Base-by-base conservation (phyloP, 1,284 basidiomycete species). In the Ustanciosporium gigantosporum region DNA sequence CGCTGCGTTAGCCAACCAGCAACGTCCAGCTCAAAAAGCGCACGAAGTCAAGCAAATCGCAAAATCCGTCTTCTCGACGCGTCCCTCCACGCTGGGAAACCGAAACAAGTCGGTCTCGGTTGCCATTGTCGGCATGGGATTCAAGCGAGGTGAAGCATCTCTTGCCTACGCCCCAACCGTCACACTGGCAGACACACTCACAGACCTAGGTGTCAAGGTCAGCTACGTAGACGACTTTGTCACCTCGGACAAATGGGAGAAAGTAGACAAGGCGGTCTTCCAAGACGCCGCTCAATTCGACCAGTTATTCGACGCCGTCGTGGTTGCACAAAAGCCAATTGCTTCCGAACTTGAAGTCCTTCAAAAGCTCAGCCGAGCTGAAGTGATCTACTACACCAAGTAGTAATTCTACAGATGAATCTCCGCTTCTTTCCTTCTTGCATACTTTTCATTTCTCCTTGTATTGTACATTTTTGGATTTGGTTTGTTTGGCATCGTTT, bases 91-190 rank as follows among this genome's bases (percentile, higher is more conserved):
- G 1, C 24, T 23, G 16, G 14, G 4, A 9, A 14, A 16, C 20
- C 7, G 7, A 14, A 35, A 19, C 5, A 37, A 16, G 2, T 44
- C 40, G 17, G 9, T 35, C 1, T 25, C 31, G 16, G 45, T 58
- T 0, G 47, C 48, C 3, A 45, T 58, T 20, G 40, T 58, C 0
- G 55, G 55, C 4, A 51, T 58, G 55, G 55, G 55, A 3, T 58
- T 58, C 48, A 58, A 58, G 36, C 40, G 48, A 11, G 55, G 55
- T 17, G 55, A 58, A 29, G 47, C 55, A 9, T 35, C 29, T 11
- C 45, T 58, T 2, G 47, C 55, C 5, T 52, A 58, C 34, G 47
- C 55, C 4, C 55, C 55, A 16, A 52, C 55, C 5, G 48, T 52
- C n/a, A 44, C 55, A 1, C 55, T 58, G 11, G 55, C 55, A 0